Evolutionary conservation across 2,329 filamentous ascomycete genomes (phyloP), one percentile per base, ranked within the genome.

Genomic region (Rhynchosporium agropyri): DNA sequence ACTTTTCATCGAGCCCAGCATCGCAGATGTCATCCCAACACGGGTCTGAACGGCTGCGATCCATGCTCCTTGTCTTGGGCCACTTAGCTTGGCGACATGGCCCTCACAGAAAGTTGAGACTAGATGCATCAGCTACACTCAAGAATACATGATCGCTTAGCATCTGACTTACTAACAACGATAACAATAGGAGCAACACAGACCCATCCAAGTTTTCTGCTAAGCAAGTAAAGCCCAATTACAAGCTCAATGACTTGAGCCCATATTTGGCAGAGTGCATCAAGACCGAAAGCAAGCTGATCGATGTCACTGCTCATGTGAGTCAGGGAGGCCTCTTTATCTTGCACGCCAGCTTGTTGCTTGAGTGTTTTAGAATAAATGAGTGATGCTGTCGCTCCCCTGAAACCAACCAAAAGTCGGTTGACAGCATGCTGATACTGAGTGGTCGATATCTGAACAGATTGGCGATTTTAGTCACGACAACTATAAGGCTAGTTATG

Each of bases 331-430:
- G 75, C 75, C 0, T 74, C 73, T 28, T 78, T 77, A 15, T 77
- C 74, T 29, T 74, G 69, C 1, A 70, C 65, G 0, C 70, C 65
- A 0, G 71, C 69, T 10, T 71, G 71, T 15, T 79, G 64, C 0
- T 69, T 66, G 0, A 80, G 62, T 0, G 79, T 80, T 67, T 81
- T 80, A 20, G 77, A 76, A 67, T 81, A 85, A 1, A 86, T 78
- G 66, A 84, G 73, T 0, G 80, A 78, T n/a, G 80, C 73, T 7
- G 81, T 67, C 0, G 73, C 76, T 9, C 77, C 77, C 42, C 79
- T 72, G 8, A 79, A 71, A 74, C 79, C 77, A 9, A 77, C 78
- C 31, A 78, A 76, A 10, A 73, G 71, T 5, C 78, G 77, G 63
- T 79, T 77, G 0, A 77, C 75, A 12, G 75, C 69, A 68, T 81